Conservation (phyloP, 441 rosid genomes). For the Brassica balearica region DNA sequence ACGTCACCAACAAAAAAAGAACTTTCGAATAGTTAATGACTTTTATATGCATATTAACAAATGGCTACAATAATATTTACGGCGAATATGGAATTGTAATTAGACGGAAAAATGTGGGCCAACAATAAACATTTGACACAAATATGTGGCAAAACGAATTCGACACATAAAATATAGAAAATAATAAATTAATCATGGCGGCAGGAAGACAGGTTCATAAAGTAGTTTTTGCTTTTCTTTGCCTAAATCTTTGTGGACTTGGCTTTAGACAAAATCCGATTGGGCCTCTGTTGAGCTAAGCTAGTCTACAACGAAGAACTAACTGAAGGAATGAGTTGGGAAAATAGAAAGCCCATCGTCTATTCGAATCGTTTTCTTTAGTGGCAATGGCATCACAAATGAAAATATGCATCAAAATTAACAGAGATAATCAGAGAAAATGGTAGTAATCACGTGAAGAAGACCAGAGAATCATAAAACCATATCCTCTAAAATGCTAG, state of each 20-base stretch:
- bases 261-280: background rate
- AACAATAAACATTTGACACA: background rate
- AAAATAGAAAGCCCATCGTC: background rate
- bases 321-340: background rate
- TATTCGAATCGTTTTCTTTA: background rate
- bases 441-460: background rate
- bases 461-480: background rate
- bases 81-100: background rate
- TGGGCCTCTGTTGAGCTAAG: background rate
- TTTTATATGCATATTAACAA: background rate
- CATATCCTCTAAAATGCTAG: background rate
- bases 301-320: background rate
- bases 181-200: slow-evolving; percentile 5
- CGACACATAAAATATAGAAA: background rate
- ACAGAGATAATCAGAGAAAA: too few species aligned
- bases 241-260: background rate
- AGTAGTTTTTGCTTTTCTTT: background rate
- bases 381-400: too few species aligned
- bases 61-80: background rate
- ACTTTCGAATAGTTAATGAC: background rate
- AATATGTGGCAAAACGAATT: background rate
- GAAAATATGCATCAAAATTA: too few species aligned
- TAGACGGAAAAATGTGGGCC: background rate
- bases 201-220: slow-evolving; percentile 3
- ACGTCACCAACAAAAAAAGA: background rate